Evolutionary conservation across 2,329 filamentous ascomycete species (phyloP).

Genomic region (Verticillium longisporum): DNA sequence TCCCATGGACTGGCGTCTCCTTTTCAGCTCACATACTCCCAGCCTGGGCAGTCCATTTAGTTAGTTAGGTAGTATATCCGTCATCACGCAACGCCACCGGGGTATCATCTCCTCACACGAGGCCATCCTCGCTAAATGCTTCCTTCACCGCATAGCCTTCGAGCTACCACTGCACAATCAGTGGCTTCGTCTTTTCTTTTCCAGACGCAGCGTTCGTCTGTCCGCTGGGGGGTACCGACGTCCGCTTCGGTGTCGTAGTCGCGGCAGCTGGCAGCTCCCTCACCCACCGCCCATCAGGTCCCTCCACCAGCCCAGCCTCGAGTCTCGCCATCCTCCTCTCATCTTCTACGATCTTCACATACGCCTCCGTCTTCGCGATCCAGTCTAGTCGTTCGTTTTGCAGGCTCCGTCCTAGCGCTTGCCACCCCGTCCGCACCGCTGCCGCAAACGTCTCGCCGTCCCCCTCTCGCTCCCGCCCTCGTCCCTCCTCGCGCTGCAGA

Average conservation of each 20-base stretch:
- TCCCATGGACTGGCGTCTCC: background rate
- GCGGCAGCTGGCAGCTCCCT: background rate
- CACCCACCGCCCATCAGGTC: background rate
- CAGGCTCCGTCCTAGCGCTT: slow-evolving; percentile 15
- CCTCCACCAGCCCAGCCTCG: background rate
- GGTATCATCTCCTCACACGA: background rate
- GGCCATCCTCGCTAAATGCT: background rate
- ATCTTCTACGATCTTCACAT: slow-evolving; percentile 30
- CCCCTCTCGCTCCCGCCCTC: background rate
- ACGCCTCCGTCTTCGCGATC: slow-evolving; percentile 31
- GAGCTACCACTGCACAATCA: background rate
- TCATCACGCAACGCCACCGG: background rate
- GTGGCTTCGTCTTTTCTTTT: background rate
- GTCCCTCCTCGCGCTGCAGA: slow-evolving; percentile 8
- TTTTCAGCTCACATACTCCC: background rate
- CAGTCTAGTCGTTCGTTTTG: slow-evolving; percentile 27
- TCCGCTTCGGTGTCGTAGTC: background rate
- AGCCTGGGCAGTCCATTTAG: too few species aligned
- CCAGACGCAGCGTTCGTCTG: background rate
- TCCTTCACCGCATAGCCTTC: background rate
- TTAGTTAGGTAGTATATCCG: background rate
- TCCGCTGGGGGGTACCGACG: background rate
- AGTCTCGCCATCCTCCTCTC: slow-evolving; percentile 23
- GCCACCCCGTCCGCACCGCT: background rate
- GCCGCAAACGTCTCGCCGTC: background rate